phyloP scores from a whole-genome alignment of 768 basidiomycete species.

The Pisolithus microcarpus region DNA sequence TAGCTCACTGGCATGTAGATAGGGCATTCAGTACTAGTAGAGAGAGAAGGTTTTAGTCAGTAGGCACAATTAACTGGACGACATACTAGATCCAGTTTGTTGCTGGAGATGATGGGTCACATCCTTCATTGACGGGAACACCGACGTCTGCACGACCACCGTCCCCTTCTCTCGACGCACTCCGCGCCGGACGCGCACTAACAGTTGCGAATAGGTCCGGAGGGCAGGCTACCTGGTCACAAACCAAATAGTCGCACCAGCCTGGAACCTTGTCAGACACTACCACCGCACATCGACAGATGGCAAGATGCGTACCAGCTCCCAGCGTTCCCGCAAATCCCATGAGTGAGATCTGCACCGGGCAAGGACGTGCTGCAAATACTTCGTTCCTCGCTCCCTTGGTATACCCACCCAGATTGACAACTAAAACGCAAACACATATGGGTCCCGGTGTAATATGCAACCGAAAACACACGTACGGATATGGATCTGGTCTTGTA shows the following conservation, averaged over 20 bases:
- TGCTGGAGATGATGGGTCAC: slow-evolving; percentile 34
- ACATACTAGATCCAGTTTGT: slow-evolving; percentile 41
- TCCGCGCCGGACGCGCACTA: slow-evolving; percentile 15
- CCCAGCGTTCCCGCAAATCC: slow-evolving; percentile 45
- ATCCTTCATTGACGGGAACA: slow-evolving; percentile 30
- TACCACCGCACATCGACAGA: neutral
- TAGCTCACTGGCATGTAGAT: slow-evolving; percentile 39
- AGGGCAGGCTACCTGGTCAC: slow-evolving; percentile 40
- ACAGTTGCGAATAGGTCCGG: slow-evolving; percentile 31
- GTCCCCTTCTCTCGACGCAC: neutral
- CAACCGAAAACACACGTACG: slow-evolving; percentile 22
- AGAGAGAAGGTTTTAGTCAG: neutral
- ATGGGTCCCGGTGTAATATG: neutral
- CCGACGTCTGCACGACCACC: slow-evolving; percentile 15
- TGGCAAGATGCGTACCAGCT: slow-evolving; percentile 21
- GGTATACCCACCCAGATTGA: slow-evolving; percentile 45
- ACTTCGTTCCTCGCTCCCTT: slow-evolving; percentile 47
- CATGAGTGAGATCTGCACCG: slow-evolving; percentile 44
- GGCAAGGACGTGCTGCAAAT: slow-evolving; percentile 43
- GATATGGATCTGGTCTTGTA: slow-evolving; percentile 39
- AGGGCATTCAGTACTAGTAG: slow-evolving; percentile 35
- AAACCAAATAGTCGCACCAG: slow-evolving; percentile 43
- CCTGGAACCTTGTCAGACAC: slow-evolving; percentile 18
- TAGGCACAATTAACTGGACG: neutral
- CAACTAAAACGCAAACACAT: slow-evolving; percentile 27